Conservation (phyloP, 768 basidiomycete genomes). For the Filobasidium wieringae region DNA sequence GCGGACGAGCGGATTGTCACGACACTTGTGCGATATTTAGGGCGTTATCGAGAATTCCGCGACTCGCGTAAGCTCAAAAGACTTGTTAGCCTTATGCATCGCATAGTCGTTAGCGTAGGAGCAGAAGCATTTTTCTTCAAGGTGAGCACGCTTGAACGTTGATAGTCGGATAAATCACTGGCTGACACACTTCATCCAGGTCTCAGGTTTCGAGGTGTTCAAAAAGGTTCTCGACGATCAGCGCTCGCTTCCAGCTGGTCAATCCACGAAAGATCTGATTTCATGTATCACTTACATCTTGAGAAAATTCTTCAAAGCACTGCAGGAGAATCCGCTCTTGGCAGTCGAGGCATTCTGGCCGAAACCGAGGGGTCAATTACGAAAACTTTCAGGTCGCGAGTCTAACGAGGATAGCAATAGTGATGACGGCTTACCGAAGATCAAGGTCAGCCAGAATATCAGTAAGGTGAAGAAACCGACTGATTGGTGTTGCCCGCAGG, state of each 20-base stretch:
- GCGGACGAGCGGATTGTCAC: conserved; percentile 73
- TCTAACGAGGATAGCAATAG: conserved; percentile 25
- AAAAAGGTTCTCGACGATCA: conserved; percentile 72
- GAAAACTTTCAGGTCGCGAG: conserved; percentile 18
- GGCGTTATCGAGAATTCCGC: conserved; percentile 60
- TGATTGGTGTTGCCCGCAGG: background rate
- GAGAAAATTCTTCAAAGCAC: conserved; percentile 85
- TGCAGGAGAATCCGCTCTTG: conserved; percentile 71
- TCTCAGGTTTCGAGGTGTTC: conserved; percentile 79
- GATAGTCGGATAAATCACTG: conserved; percentile 8
- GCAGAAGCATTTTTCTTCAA: conserved; percentile 94
- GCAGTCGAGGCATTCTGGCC: conserved; percentile 63
- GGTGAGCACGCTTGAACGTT: conserved; percentile 43
- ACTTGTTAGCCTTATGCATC: conserved; percentile 75
- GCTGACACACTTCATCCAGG: conserved; percentile 44
- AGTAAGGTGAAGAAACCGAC: background rate
- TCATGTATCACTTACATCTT: conserved; percentile 74
- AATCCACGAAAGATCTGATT: conserved; percentile 69
- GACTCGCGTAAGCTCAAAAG: conserved; percentile 72
- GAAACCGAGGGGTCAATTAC: conserved; percentile 9
- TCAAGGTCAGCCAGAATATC: conserved; percentile 17
- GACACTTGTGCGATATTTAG: conserved; percentile 45
- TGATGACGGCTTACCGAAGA: conserved; percentile 26
- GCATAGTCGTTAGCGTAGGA: conserved; percentile 79
- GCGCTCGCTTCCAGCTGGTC: conserved; percentile 57